Percentiles rank a stretch among this genome's conserved stretches.
Conservation (phyloP, 192 early-diverging fungal genomes). For the Diversispora eburnea region DNA sequence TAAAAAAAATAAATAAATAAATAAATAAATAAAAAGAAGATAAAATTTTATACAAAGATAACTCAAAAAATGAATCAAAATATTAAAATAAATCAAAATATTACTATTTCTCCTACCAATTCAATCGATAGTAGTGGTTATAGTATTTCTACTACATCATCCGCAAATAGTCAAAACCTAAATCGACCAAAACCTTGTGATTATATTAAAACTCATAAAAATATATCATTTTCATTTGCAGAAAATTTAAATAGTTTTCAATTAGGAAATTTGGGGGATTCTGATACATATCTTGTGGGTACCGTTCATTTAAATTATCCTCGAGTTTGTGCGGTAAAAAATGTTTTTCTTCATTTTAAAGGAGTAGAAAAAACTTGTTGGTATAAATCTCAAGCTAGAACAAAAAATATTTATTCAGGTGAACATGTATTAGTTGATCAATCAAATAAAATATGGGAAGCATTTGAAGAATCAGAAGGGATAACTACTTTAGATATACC, state of each 20-base stretch:
- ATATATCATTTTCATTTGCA: conserved; percentile 11
- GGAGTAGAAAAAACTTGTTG: conserved; percentile 22
- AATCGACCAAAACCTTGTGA: neutral
- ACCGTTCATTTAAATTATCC: conserved; percentile 19
- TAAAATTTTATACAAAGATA: too few relatives aligned
- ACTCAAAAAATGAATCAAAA: too few relatives aligned
- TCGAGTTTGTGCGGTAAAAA: neutral
- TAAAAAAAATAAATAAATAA: too few relatives aligned
- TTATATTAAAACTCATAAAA: conserved; percentile 25
- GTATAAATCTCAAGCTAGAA: conserved; percentile 17
- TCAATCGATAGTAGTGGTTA: too few relatives aligned
- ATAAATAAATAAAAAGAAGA: too few relatives aligned
- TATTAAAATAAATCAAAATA: too few relatives aligned
- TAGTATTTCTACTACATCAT: too few relatives aligned
- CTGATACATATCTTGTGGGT: conserved; percentile 22
- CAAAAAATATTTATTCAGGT: conserved; percentile 20
- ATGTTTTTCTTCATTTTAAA: conserved; percentile 19
- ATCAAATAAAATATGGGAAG: conserved; percentile 24
- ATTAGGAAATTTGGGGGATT: conserved; percentile 17
- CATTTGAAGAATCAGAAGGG: neutral
- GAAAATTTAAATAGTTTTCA: conserved; percentile 9
- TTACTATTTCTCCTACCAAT: too few relatives aligned
- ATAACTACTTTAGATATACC: conserved; percentile 20
- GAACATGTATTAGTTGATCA: conserved; percentile 18
- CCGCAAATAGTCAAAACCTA: too few relatives aligned